These are phyloP conservation scores for Pichia cabralensis DNA, from an alignment of 805 yeast genomes.

Conservation along the genomic window DNA sequence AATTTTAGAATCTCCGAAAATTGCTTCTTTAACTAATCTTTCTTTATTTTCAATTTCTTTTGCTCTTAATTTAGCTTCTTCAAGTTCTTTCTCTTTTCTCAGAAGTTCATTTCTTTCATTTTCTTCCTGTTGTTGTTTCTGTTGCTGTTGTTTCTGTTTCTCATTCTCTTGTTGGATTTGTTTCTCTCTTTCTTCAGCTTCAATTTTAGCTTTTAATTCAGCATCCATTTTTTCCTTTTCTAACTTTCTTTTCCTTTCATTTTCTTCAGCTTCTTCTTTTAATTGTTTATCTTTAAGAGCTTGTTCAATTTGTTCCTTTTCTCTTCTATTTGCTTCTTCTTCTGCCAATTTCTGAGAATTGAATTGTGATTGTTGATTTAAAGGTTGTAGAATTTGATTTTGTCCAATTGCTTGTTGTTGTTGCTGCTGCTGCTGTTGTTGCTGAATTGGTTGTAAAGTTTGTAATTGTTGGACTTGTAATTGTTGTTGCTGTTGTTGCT, in stretches of 20 bases:
- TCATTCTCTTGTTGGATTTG: too few relatives aligned
- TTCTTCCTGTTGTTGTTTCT: neutral
- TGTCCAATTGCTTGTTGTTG: constrained; percentile 24
- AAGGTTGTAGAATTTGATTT: constrained; percentile 12
- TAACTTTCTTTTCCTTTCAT: neutral
- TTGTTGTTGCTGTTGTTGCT: constrained; percentile 24
- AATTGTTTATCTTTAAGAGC: neutral
- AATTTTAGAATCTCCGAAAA: too few relatives aligned
- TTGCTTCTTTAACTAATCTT: too few relatives aligned
- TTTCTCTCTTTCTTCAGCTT: neutral
- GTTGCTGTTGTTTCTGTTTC: neutral
- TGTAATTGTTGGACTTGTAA: constrained; percentile 24
- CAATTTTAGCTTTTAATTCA: neutral
- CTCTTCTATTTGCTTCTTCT: neutral
- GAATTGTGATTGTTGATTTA: constrained; percentile 4
- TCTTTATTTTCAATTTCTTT: too few relatives aligned
- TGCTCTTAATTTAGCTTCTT: too few relatives aligned
- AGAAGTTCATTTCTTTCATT: neutral
- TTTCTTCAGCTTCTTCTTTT: neutral
- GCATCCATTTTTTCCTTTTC: constrained; percentile 1
- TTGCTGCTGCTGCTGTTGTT: constrained; percentile 10
- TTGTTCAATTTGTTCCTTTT: too few relatives aligned
- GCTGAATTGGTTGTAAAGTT: constrained; percentile 7
- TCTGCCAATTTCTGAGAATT: neutral
- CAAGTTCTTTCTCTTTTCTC: constrained; percentile 1